phyloP scores from a whole-genome alignment of 345 rosid species.

The Hirschfeldia incana region DNA sequence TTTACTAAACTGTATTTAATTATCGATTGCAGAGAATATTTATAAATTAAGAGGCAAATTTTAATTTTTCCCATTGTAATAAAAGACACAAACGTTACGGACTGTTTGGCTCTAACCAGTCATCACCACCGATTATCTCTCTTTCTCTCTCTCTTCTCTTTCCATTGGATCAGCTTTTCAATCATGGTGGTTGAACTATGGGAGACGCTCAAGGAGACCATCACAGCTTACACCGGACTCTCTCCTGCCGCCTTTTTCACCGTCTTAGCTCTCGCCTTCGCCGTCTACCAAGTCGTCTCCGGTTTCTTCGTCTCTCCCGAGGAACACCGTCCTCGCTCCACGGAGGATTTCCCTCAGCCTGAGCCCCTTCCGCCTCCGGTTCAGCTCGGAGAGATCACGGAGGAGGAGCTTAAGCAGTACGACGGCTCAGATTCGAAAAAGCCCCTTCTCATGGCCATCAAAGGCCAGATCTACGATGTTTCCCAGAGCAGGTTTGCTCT shows the following conservation, averaged over 20 bases:
- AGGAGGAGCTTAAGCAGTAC: constrained; percentile 76
- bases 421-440: constrained; percentile 79
- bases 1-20: background rate
- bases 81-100: background rate
- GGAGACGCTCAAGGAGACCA: constrained; percentile 85
- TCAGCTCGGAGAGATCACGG: constrained; percentile 91
- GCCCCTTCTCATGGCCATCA: constrained; percentile 97
- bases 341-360: constrained; percentile 51
- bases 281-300: constrained; percentile 69
- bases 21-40: background rate
- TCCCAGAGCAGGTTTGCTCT: constrained; percentile 69
- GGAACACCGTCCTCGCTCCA: constrained; percentile 42
- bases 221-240: constrained; percentile 82
- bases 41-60: background rate
- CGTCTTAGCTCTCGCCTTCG: constrained; percentile 62
- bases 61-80: background rate
- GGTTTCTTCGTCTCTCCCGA: constrained; percentile 60
- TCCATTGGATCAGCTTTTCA: background rate
- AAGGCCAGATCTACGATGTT: constrained; percentile 99
- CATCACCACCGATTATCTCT: constrained; percentile 6
- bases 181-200: constrained; percentile 78
- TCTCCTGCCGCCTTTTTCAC: constrained; percentile 88
- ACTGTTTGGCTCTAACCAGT: background rate
- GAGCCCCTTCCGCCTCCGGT: constrained; percentile 93
- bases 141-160: background rate